Evolutionary conservation across 2,329 filamentous ascomycete genomes (phyloP).

Genomic region (Fusarium sp.): DNA sequence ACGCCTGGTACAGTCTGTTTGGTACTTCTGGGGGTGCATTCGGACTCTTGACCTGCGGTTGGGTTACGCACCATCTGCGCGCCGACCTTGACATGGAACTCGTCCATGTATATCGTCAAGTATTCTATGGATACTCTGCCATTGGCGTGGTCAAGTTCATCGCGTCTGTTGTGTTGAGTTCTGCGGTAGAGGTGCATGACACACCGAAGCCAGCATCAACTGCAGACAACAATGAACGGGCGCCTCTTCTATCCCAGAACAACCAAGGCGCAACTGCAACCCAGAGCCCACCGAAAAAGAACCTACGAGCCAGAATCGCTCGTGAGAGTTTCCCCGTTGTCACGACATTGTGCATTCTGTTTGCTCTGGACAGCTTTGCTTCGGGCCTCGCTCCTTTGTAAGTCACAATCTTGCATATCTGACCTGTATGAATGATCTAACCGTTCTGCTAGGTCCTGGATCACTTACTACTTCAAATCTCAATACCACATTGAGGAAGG

Average conservation of each 20-base stretch:
- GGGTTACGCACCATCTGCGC: constrained; percentile 65
- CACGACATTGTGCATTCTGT: constrained; percentile 72
- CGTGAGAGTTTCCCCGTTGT: constrained; percentile 64
- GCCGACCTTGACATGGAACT: constrained; percentile 55
- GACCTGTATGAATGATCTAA: rapidly evolving
- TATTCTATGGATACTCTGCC: constrained; percentile 57
- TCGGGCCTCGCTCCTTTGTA: constrained; percentile 74
- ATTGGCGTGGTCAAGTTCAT: constrained; percentile 68
- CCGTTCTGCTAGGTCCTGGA: constrained; percentile 62
- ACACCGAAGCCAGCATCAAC: not conserved
- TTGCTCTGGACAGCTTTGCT: constrained; percentile 75
- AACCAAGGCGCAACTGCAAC: not conserved
- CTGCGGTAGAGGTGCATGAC: constrained; percentile 55
- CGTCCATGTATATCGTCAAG: constrained; percentile 61
- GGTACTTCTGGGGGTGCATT: constrained; percentile 70
- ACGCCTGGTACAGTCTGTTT: constrained; percentile 69
- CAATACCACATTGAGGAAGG: constrained; percentile 61
- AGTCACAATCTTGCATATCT: constrained; percentile 47
- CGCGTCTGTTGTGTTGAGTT: constrained; percentile 61
- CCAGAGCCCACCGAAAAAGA: constrained; percentile 9
- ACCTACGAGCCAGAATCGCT: constrained; percentile 68
- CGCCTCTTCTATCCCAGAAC: constrained; percentile 42
- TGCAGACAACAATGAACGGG: constrained; percentile 26
- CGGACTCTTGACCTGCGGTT: constrained; percentile 69
- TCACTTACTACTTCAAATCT: constrained; percentile 66